These are phyloP conservation scores for Lentinula lateritia DNA, from an alignment of 768 basidiomycete species.

Conservation along the genomic window DNA sequence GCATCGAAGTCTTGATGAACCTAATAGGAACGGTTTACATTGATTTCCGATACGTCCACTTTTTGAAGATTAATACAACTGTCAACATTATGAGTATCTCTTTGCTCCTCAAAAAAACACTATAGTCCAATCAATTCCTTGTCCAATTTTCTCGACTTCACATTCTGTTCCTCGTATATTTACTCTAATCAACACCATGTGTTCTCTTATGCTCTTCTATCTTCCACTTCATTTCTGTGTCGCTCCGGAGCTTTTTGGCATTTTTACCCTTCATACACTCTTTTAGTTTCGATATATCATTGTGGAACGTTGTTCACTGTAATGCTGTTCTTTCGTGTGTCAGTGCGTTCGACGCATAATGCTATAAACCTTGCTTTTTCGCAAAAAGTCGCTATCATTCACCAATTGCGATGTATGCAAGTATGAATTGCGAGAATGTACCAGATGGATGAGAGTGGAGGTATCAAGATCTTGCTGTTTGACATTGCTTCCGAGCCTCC, in stretches of 20 bases:
- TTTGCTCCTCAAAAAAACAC: not conserved
- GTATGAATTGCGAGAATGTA: no score
- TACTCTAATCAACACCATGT: not conserved
- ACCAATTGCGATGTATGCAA: not conserved
- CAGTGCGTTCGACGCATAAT: not conserved
- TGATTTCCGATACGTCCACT: not conserved
- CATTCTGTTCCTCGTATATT: no score
- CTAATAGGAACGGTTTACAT: constrained; percentile 8
- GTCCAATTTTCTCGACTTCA: not conserved
- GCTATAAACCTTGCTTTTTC: not conserved
- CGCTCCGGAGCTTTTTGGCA: not conserved
- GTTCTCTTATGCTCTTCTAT: not conserved
- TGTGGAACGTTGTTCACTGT: not conserved
- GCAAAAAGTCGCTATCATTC: not conserved
- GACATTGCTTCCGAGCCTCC: no score
- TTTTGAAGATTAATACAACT: not conserved
- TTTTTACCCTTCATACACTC: not conserved
- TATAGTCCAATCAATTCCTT: not conserved
- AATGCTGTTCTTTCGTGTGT: not conserved
- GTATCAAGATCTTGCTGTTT: no score
- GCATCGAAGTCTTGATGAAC: constrained; percentile 75
- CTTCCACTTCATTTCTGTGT: not conserved
- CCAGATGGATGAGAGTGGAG: no score
- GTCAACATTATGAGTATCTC: not conserved
- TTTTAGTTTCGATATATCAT: not conserved